Evolutionary conservation across 148 eudicot genomes (phyloP), one percentile per base, ranked within the genome.

Genomic region (Gaultheria prostrata): DNA sequence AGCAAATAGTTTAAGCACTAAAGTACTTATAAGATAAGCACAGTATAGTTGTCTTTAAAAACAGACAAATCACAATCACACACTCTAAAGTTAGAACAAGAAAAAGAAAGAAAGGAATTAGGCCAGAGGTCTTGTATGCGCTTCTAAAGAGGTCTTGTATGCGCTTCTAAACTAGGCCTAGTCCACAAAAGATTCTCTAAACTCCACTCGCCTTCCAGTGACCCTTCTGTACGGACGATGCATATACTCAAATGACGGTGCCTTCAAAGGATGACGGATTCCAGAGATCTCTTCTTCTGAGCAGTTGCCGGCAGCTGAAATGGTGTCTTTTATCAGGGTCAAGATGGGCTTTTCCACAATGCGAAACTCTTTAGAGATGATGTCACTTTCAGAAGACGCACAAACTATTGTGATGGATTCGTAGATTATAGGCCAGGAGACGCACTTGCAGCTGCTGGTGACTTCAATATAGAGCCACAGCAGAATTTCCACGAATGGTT

Each of bases 1-100:
- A 84, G 74, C 20, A 33, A 49, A 79, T 21, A 72, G 49, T 28
- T 76, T 12, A 14, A 76, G 18, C 13, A 82, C 73, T 65, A 54
- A 48, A 30, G 11, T 28, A 30, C 80, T 33, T n/a, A 35, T 3
- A 53, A 63, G 33, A 30, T 49, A 43, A 14, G 65, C 45, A 65
- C 33, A 8, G 45, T 17, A 67, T 26, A 33, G 32, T 72, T 13
- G 26, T 3, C 24, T 13, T 63, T 17, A 50, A 46, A 26, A 69
- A 69, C 67, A 43, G 14, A 65, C 39, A 65, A 8, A 46, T 80
- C 45, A 48, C 30, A 63, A 8, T 24, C 15, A 12, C 43, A 50
- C 39, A 24, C 14, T 14, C 56, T 76, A 12, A 49, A 76, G 20
- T 76, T 8, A 9, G 3, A 11, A 24, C 13, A 46, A 46, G 21